Percentiles rank a stretch among this genome's conserved stretches.
Evolutionary conservation across 2,329 filamentous ascomycete species (phyloP).

Genomic region (Scortechinia acanthostroma): DNA sequence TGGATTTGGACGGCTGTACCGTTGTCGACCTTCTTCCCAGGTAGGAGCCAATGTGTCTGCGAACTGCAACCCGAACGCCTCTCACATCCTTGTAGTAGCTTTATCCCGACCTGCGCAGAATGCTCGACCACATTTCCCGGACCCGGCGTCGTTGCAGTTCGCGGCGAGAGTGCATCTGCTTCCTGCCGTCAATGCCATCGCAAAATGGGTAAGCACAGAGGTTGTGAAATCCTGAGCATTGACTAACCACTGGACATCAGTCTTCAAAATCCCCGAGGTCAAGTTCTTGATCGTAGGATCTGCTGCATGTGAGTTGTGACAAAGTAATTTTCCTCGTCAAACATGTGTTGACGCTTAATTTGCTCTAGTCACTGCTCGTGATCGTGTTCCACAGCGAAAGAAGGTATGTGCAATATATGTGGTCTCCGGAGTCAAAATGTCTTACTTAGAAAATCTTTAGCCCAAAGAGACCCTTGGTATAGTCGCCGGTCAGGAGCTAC

Average conservation of each 20-base stretch:
- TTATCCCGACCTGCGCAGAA: constrained; percentile 69
- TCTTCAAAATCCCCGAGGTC: constrained; percentile 70
- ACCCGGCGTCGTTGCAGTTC: constrained; percentile 60
- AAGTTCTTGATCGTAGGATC: constrained; percentile 69
- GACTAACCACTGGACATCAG: constrained; percentile 18
- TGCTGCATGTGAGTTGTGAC: constrained; percentile 28
- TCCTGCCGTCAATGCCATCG: constrained; percentile 74
- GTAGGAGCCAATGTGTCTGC: neutral
- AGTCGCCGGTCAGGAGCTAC: constrained; percentile 46
- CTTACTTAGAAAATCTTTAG: constrained; percentile 45
- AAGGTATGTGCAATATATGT: no score
- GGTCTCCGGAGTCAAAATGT: no score
- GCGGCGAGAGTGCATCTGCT: constrained; percentile 67
- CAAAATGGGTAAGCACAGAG: constrained; percentile 39
- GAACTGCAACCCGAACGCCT: neutral
- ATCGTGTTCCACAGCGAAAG: neutral
- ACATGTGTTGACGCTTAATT: no score
- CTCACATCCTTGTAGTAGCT: constrained; percentile 44
- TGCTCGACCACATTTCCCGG: constrained; percentile 59
- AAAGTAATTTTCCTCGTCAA: neutral
- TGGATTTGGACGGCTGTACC: constrained; percentile 70
- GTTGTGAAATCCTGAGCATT: neutral
- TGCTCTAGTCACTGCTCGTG: neutral
- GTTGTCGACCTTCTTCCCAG: constrained; percentile 67
- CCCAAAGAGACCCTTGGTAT: neutral